These are phyloP conservation scores for Terana coerulea DNA, from an alignment of 768 basidiomycete species.

Conservation along the genomic window DNA sequence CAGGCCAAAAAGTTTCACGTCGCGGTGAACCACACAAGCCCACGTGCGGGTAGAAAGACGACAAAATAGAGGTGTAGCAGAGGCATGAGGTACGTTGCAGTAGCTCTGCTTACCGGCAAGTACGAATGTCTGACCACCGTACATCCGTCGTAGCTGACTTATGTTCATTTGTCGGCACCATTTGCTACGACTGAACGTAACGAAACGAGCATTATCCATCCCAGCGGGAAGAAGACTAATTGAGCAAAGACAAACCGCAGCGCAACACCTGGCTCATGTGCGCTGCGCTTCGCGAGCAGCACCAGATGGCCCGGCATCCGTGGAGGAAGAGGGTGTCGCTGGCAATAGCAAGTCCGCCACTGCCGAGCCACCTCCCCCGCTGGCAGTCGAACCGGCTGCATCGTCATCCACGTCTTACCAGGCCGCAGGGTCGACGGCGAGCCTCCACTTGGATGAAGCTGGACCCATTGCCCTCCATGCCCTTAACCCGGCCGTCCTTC, in stretches of 20 bases:
- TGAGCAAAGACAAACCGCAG: neutral
- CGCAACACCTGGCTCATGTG: neutral
- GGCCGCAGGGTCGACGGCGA: slow-evolving; percentile 3
- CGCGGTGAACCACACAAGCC: neutral
- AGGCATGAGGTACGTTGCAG: slow-evolving; percentile 4
- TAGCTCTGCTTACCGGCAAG: neutral
- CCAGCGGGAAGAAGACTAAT: neutral
- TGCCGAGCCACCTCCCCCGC: neutral
- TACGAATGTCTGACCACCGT: slow-evolving; percentile 14
- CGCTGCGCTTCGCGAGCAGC: neutral
- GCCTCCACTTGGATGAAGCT: neutral
- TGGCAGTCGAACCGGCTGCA: neutral
- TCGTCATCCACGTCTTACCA: slow-evolving; percentile 4
- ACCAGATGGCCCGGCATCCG: neutral
- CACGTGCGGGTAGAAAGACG: slow-evolving; percentile 2
- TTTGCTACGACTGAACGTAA: slow-evolving; percentile 44
- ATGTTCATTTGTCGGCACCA: slow-evolving; percentile 72
- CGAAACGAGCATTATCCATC: slow-evolving; percentile 1
- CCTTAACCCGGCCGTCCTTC: too few species aligned
- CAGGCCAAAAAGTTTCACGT: slow-evolving; percentile 1
- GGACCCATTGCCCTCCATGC: neutral
- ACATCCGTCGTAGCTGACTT: slow-evolving; percentile 57
- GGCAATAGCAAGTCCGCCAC: neutral
- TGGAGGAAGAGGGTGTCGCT: neutral
- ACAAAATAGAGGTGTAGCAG: neutral